Evolutionary conservation across 805 yeast species (phyloP), one percentile per base, ranked within the genome.

Genomic region (Brettanomyces naardenensis): DNA sequence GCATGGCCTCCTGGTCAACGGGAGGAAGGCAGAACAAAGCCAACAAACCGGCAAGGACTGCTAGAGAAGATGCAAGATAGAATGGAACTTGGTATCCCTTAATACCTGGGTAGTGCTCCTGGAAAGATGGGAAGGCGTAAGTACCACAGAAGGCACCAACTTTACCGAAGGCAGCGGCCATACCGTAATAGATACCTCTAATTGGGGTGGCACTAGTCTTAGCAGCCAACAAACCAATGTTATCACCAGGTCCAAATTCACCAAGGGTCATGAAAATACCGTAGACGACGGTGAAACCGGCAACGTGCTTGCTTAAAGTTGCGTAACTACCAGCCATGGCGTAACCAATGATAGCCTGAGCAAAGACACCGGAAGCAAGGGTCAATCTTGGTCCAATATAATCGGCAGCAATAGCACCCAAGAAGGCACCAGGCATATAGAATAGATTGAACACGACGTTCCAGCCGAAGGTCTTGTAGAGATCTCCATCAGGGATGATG

Each of bases 201-300:
- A 88, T 73, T 18, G 95, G 79, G 7, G 95, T 80, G 32, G 95
- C 82, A 33, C 80, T 72, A 5, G 95, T 81, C 62, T 88, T 88
- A 30, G 95, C 73, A 17, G 95, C 94, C 10, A 28, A n/a, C 39
- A 84, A 64, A 48, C 97, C 97, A 58, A 84, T 81, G 62, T 84
- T 86, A 62, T 88, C 86, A 64, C 97, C 97, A 11, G 95, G 89
- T 22, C 95, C 95, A 60, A 89, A 83, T 61, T 90, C 97, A 52
- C 97, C 97, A 35, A 86, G 68, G 5, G 95, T 69, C 58, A 77
- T 66, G 60, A 87, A 90, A 46, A 90, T 78, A 65, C 97, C 97
- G 55, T 81, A 90, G 21, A 83, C 81, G 31, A 87, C 92, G 35
- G 79, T 83, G 50, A 89, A 86, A 0, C 77, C 90, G 28, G 75